Evolutionary conservation across 2,329 filamentous ascomycete species (phyloP), one percentile per base, ranked within the genome.

Genomic region (Fusarium beomiforme): DNA sequence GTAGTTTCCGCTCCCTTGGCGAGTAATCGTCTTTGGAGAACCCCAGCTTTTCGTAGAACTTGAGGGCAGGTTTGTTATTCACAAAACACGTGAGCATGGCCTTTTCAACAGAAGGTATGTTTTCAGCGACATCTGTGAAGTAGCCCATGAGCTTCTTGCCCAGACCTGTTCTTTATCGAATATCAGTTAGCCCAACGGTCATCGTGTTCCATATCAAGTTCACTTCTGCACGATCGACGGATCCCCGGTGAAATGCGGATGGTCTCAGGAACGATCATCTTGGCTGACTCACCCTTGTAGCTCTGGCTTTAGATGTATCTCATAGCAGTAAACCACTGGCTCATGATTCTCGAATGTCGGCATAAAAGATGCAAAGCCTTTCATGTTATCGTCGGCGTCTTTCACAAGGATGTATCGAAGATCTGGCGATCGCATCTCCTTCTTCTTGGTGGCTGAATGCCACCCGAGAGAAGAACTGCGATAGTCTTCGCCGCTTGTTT

Each of bases 261-360:
- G 19, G 21, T 24, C 29, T 46, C 29, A 46, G 42, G 36, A 17
- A 47, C 31, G 23, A n/a, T 50, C 17, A 53, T 36, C 33, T 55
- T 56, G 43, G 36, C 54, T 46, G 14, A 80, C 81, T 68, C 78
- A 88, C 82, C 90, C 85, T 71, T 88, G 87, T 8, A 92, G 78
- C 3, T 83, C 80, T 2, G 84, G 80, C 39, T 83, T 80, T 6
- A 95, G 85, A 76, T 95, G 92, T 37, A 95, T 89, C 80, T 95
- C 92, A 78, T 94, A 95, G 78, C 92, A 91, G 79, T 94, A 95
- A 23, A 94, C 77, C 4, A 94, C 92, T 0, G 89, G 84, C 64
- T 88, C 81, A 3, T 85, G 85, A 67, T 90, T 88, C 76, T 93
- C 91, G 74, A 88, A 88, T 4, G 90, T 91, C n/a, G 91, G 86